A percentile compares a stretch with the other conserved stretches of the same genome.
Conservation (phyloP, 139 green algal genomes). For the Coelastrella sp. region DNA sequence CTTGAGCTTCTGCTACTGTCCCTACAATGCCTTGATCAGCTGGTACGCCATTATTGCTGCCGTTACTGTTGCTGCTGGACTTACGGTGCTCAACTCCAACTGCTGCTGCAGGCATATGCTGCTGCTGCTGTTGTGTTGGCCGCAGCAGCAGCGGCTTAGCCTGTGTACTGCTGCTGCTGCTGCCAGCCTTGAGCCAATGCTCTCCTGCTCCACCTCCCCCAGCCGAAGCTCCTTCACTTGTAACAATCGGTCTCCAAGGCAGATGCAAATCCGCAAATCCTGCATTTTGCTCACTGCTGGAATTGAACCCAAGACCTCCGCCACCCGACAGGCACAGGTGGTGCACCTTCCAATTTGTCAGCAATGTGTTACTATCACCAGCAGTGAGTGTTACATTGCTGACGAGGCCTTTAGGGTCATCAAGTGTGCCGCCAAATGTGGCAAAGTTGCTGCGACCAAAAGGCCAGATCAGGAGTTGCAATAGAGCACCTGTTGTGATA, state of each 20-base stretch:
- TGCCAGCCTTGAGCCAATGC: not conserved
- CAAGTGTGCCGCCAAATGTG: conserved; percentile 43
- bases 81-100: not conserved
- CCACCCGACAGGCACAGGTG: conserved; percentile 39
- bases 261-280: not conserved
- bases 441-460: conserved; percentile 68
- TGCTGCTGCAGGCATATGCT: not conserved
- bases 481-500: not conserved
- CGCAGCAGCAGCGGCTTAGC: not conserved
- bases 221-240: not conserved
- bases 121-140: not conserved
- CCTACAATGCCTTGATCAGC: conserved; percentile 6
- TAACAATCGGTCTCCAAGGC: conserved; percentile 17
- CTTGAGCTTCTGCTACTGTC: conserved; percentile 34
- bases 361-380: conserved; percentile 19
- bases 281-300: not conserved
- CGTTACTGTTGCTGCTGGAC: conserved; percentile 1
- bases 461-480: conserved; percentile 70
- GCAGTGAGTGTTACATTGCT: conserved; percentile 52
- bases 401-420: conserved; percentile 69
- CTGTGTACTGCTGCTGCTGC: not conserved
- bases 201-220: not conserved
- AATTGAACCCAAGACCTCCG: not conserved
- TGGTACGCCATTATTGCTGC: not conserved
- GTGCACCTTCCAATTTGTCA: conserved; percentile 59